Evolutionary conservation across 805 yeast species (phyloP), one percentile per base, ranked within the genome.

Genomic region (Brettanomyces anomalus): DNA sequence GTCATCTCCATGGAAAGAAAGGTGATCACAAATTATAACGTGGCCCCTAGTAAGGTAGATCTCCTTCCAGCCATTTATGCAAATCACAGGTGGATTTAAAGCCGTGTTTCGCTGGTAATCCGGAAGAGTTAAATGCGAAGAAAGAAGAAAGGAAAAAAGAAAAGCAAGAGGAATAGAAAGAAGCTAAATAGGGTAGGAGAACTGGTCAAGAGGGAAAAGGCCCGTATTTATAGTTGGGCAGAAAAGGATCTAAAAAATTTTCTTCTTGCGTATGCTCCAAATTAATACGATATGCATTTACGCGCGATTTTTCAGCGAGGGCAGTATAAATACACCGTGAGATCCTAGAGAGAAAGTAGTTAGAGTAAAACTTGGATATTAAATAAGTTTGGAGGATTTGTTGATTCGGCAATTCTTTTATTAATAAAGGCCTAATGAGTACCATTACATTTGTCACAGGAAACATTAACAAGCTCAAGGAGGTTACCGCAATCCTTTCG

Each of bases 401-500:
- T 14, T 28, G 13, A 28, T 10, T 14, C 10, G 32, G 10, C 14
- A 14, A 28, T 28, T 28, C 32, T 10, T 28, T 14, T 28, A n/a
- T n/a, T n/a, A n/a, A n/a, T n/a, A n/a, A n/a, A 26, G 24, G 17
- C 34, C 26, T 6, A 13, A 57, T 55, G 58, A 34, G 54, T 2
- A 55, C 51, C 10, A 49, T 63, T 14, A 60, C 66, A 1, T 64
- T 64, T 54, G 67, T 64, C 16, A 64, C 96, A 1, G 97, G 98
- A 21, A 89, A 89, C 62, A 76, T 77, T 43, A 88, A 90, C 65
- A 93, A 93, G 62, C 71, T 89, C 46, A 77, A 74, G 50, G 98
- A 90, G 62, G 95, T 90, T 18, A 72, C 80, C 48, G 79, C 82
- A 42, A 83, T 90, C 41, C 73, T 90, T 7, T 65, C 79, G 1